These are phyloP conservation scores for Phytophthora rubi DNA, from an alignment of 352 stramenopile species.

Conservation along the genomic window DNA sequence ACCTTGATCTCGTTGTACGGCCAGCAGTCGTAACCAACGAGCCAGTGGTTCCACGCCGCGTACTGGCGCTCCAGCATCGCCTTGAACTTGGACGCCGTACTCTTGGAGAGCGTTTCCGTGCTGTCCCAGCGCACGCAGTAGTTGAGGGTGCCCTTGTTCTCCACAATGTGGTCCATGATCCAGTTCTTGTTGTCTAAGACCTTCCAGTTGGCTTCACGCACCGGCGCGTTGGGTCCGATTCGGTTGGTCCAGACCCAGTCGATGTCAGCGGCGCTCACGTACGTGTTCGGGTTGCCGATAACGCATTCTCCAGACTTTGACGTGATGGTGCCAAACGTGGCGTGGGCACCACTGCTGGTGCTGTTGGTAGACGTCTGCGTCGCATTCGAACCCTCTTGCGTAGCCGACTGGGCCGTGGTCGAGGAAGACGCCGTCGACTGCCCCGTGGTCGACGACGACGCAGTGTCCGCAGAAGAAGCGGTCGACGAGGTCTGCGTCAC, in stretches of 20 bases:
- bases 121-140: constrained; percentile 48
- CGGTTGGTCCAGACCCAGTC: constrained; percentile 25
- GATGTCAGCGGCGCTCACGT: constrained; percentile 19
- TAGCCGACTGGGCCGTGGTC: constrained; percentile 6
- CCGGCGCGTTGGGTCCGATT: constrained; percentile 10
- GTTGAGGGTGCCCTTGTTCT: constrained; percentile 42
- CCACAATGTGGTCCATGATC: constrained; percentile 44
- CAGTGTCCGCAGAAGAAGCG: not conserved
- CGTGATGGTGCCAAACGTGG: constrained; percentile 24
- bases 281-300: constrained; percentile 21
- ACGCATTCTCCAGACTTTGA: constrained; percentile 18
- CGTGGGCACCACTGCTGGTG: constrained; percentile 22
- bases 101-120: constrained; percentile 33
- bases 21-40: constrained; percentile 22
- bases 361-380: constrained; percentile 19
- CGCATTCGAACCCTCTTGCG: constrained; percentile 14
- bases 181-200: constrained; percentile 30
- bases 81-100: constrained; percentile 40
- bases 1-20: constrained; percentile 18
- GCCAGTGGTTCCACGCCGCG: constrained; percentile 44
- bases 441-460: constrained; percentile 4
- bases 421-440: constrained; percentile 4
- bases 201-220: constrained; percentile 6
- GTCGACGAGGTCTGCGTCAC: not conserved
- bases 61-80: constrained; percentile 38